Evolutionary conservation across 495 filamentous ascomycete species (phyloP), one percentile per base, ranked within the genome.

Genomic region (Margaritispora aquatica): DNA sequence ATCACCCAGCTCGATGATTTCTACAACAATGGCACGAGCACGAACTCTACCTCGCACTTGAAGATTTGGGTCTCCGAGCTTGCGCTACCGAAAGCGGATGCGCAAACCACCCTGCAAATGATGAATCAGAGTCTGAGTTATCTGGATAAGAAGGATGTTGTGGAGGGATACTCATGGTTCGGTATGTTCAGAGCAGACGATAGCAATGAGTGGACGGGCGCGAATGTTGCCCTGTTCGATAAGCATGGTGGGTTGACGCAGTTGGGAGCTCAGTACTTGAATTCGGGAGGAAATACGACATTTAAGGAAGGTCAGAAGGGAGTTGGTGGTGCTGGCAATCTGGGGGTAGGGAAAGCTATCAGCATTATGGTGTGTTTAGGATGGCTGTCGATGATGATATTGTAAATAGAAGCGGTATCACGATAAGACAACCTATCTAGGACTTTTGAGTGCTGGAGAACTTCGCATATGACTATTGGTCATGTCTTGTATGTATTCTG

Each of bases 41-140:
- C 38, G 38, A 15, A 8, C 17, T 44, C 38, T n/a, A 3, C 38
- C 38, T 44, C 38, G 15, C 19, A 44, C 38, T 44, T 74, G 60
- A 75, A 74, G 13, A 76, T 89, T 58, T 90, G 87, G 87, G 75
- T 89, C 19, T 89, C 87, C 27, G 87, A 90, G 66, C 88, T 82
- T 69, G 86, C 83, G 48, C 63, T 74, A 23, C 58, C 82, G 57
- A 69, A 79, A 54, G 71, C 70, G n/a, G 57, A 59, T 26, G 71
- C 89, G 29, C 49, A 63, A 4, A 71, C 75, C 1, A 84, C 85
- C 2, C 81, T 90, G 66, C 27, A 51, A 2, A 88, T 88, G 68
- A 90, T 80, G 68, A 88, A 89, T 65, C 75, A 66, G 21, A 82
- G 78, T 8, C 68, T 77, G 31, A 75, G 80, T 57, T 89, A 84